phyloP scores from a whole-genome alignment of 345 rosid genomes.

The Sisymbrium altissimum region DNA sequence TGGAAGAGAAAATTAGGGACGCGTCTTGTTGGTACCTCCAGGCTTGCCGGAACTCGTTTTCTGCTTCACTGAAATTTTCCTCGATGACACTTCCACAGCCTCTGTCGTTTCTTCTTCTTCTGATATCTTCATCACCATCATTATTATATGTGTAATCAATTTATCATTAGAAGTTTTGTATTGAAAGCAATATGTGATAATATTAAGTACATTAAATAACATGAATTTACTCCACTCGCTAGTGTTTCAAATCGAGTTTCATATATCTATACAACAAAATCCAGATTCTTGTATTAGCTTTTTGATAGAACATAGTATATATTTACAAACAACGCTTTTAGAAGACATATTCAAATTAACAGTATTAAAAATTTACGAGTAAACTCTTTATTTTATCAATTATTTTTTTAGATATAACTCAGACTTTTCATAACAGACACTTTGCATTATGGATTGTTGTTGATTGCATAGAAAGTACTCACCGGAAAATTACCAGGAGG shows the following conservation, averaged over 20 bases:
- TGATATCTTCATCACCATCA: not conserved
- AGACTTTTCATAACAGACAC: not conserved
- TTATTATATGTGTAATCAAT: not conserved
- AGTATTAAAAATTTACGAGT: not conserved
- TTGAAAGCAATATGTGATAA: not conserved
- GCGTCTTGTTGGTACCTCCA: constrained; percentile 12
- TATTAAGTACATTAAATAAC: not conserved
- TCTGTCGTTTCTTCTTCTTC: constrained; percentile 8
- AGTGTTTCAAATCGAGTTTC: not conserved
- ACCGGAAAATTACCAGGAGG: not conserved
- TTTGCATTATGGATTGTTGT: not conserved
- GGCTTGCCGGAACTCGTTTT: constrained; percentile 4
- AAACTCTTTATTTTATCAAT: not conserved
- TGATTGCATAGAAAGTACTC: not conserved
- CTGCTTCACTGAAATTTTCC: constrained; percentile 2
- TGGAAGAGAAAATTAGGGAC: not conserved
- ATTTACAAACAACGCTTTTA: not conserved
- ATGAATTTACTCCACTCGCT: not conserved
- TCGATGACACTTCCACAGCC: constrained; percentile 17
- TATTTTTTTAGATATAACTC: not conserved
- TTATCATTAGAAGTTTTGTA: not conserved
- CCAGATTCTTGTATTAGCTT: not conserved
- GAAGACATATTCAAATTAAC: not conserved
- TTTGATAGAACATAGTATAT: too few species aligned
- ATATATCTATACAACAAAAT: not conserved